A percentile compares a stretch with the other conserved stretches of the same genome.
phyloP scores from a whole-genome alignment of 192 early-diverging fungal species.

The Hyaloraphidium curvatum region DNA sequence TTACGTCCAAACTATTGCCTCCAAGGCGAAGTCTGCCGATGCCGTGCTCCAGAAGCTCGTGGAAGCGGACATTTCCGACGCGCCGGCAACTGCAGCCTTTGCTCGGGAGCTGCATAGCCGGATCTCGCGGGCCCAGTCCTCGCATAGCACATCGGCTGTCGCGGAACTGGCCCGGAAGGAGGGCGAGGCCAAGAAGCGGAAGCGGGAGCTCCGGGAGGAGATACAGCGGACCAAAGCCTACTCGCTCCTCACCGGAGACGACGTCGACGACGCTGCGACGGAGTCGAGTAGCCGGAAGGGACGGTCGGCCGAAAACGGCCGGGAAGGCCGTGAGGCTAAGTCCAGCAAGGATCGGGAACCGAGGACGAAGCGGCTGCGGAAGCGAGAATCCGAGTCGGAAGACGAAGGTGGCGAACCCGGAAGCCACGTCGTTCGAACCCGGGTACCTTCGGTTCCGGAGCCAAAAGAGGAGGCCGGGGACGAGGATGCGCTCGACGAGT shows the following conservation, averaged over 20 bases:
- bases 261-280: conserved; percentile 20
- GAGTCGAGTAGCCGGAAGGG: conserved; percentile 19
- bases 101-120: conserved; percentile 40
- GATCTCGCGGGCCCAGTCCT: conserved; percentile 19
- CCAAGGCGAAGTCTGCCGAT: neutral
- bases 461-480: too few species aligned
- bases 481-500: too few species aligned
- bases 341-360: conserved; percentile 1
- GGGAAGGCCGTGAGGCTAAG: neutral
- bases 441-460: neutral
- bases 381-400: conserved; percentile 7
- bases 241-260: conserved; percentile 9
- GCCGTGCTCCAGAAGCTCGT: conserved; percentile 28
- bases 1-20: conserved; percentile 39
- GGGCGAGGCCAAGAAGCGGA: conserved; percentile 7
- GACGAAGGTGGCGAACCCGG: neutral
- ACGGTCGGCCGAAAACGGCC: conserved; percentile 5
- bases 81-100: conserved; percentile 31
- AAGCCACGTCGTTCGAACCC: neutral
- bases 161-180: neutral
- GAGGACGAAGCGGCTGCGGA: conserved; percentile 2
- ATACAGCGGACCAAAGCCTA: conserved; percentile 20
- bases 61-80: conserved; percentile 39
- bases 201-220: conserved; percentile 10
- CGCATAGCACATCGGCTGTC: neutral